Conservation (phyloP, 371 early-diverging fungal genomes). For the Mucor mucedo region DNA sequence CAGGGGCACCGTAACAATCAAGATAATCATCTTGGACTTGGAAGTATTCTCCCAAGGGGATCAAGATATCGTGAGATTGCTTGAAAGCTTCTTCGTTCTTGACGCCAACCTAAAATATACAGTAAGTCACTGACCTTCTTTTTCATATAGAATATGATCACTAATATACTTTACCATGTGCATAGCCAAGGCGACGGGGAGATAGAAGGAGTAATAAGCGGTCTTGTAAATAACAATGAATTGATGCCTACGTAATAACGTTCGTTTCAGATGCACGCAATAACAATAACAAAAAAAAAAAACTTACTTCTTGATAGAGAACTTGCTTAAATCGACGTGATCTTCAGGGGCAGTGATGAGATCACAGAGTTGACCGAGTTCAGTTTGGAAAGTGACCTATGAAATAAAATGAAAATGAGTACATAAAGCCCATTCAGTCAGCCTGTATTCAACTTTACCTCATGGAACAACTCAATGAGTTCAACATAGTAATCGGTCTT, state of each 20-base stretch:
- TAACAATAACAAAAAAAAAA: not conserved
- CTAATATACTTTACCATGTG: constrained; percentile 62
- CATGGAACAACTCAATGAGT: constrained; percentile 92
- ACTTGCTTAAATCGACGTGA: constrained; percentile 85
- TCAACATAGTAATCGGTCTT: constrained; percentile 83
- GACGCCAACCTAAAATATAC: constrained; percentile 65
- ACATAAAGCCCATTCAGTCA: not conserved
- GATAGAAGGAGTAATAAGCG: constrained; percentile 98
- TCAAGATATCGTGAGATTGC: constrained; percentile 82
- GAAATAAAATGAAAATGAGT: not conserved
- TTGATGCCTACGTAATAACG: constrained; percentile 60
- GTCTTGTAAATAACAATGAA: constrained; percentile 98
- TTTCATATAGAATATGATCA: too few relatives aligned
- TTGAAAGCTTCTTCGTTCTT: constrained; percentile 76
- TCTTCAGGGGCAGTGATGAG: constrained; percentile 96
- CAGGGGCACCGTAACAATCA: constrained; percentile 92
- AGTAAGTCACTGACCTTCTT: too few relatives aligned
- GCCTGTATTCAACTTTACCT: constrained; percentile 45
- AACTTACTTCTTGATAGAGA: constrained; percentile 84
- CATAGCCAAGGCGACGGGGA: constrained; percentile 96
- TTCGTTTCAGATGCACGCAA: not conserved
- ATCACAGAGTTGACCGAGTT: constrained; percentile 96
- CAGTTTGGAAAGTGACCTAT: constrained; percentile 91
- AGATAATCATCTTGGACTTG: constrained; percentile 97
- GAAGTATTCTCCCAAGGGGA: constrained; percentile 96